Evolutionary conservation across 192 early-diverging fungal species (phyloP).

Genomic region (Kappamyces sp.): DNA sequence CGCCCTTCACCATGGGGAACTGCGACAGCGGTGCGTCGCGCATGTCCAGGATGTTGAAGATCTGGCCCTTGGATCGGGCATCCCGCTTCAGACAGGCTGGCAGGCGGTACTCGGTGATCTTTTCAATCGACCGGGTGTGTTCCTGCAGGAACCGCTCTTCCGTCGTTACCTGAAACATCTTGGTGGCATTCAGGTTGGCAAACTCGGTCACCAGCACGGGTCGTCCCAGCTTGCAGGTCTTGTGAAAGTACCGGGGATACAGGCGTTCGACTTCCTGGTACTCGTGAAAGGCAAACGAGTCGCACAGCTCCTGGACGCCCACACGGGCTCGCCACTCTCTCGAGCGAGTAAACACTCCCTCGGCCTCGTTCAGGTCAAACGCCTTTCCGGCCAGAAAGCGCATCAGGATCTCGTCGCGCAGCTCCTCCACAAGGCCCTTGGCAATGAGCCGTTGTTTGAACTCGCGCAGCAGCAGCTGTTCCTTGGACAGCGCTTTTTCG

Average conservation of each 20-base stretch:
- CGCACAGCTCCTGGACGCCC: no score
- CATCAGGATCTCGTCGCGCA: no score
- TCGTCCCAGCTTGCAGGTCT: conserved; percentile 79
- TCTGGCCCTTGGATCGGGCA: conserved; percentile 65
- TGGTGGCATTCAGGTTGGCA: conserved; percentile 58
- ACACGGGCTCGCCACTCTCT: no score
- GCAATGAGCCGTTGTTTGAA: no score
- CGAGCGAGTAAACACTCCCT: no score
- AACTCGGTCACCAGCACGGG: conserved; percentile 87
- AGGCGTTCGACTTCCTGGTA: conserved; percentile 53
- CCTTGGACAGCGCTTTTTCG: no score
- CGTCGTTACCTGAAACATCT: conserved; percentile 57
- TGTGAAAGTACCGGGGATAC: conserved; percentile 79
- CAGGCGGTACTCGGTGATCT: conserved; percentile 60
- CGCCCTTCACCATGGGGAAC: conserved; percentile 60
- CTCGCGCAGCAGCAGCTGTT: no score
- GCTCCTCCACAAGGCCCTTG: no score
- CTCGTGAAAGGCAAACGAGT: conserved; percentile 58
- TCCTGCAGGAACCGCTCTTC: conserved; percentile 67
- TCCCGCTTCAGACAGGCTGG: conserved; percentile 66
- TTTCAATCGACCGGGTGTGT: conserved; percentile 71
- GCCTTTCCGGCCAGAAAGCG: no score
- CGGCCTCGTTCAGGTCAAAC: no score
- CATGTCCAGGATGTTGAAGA: conserved; percentile 86
- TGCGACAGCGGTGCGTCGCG: conserved; percentile 71